Evolutionary conservation across 306 rosid species (phyloP), one percentile per base, ranked within the genome.

Genomic region (Acacia confusa): DNA sequence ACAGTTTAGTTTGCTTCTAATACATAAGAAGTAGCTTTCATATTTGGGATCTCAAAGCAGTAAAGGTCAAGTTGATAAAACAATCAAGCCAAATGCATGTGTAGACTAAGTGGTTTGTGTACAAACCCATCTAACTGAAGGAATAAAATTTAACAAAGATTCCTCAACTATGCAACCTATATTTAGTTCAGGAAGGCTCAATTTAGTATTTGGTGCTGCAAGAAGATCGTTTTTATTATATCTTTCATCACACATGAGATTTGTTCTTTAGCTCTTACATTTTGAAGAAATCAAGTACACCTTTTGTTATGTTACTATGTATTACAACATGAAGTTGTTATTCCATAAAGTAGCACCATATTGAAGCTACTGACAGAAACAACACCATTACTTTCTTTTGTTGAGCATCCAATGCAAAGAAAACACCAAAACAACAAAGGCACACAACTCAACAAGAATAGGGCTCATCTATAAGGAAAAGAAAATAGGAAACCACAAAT

Each of bases 381-480:
- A n/a, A 65, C 3, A 58, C 67, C 32, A 48, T 7, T 45, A 38
- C 34, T 4, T n/a, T 73, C 44, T 52, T 36, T 48, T 76, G 64
- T 53, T 30, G 11, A 72, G 45, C 36, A 77, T 69, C 70, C 45
- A 2, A 41, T 20, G 36, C 52, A 50, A 25, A 28, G 64, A 68
- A 53, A 19, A n/a, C 67, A 40, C 32, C 45, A 66, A 75, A 74
- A 78, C 14, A 55, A 28, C 55, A 86, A 55, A 79, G 10, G 44
- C 43, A n/a, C 16, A 74, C 28, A 55, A 22, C 28, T 75, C 24
- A 55, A 4, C 32, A 52, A 68, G n/a, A 76, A 34, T 22, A 65
- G 14, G 50, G 64, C 63, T 45, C 48, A 67, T 65, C 74, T 70
- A 48, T n/a, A n/a, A n/a, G n/a, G n/a, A n/a, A n/a, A n/a, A n/a